Conservation (phyloP, 352 stramenopile genomes). For the Globisporangium solare region DNA sequence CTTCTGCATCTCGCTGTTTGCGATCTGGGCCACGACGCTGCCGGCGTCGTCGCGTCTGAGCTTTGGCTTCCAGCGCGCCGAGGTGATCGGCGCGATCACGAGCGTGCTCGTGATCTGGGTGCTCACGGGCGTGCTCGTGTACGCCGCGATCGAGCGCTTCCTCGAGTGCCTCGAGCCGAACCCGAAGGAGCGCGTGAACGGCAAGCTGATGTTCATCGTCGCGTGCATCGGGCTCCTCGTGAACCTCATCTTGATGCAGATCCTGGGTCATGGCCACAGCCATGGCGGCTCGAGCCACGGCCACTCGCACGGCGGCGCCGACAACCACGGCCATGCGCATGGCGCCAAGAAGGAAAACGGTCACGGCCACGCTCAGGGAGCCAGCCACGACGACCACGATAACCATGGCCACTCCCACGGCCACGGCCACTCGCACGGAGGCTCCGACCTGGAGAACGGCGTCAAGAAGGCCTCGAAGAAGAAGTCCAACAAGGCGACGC, state of each 20-base stretch:
- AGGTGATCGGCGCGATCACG: slow-evolving; percentile 93
- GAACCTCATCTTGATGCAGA: slow-evolving; percentile 94
- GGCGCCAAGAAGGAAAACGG: neutral
- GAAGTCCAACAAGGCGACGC: slow-evolving; percentile 31
- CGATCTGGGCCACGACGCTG: slow-evolving; percentile 61
- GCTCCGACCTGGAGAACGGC: slow-evolving; percentile 26
- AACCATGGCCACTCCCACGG: slow-evolving; percentile 23
- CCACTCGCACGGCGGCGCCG: slow-evolving; percentile 21
- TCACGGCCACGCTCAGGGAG: slow-evolving; percentile 32
- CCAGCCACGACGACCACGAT: too few species aligned
- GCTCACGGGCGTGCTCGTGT: slow-evolving; percentile 92
- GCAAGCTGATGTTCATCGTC: slow-evolving; percentile 96
- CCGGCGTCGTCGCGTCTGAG: slow-evolving; percentile 79
- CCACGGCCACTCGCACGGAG: slow-evolving; percentile 24
- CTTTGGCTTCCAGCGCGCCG: slow-evolving; percentile 93
- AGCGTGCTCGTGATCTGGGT: slow-evolving; percentile 92
- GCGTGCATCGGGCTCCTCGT: slow-evolving; percentile 93
- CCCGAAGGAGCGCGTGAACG: slow-evolving; percentile 87
- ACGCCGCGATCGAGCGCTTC: slow-evolving; percentile 90
- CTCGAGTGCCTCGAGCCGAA: slow-evolving; percentile 71
- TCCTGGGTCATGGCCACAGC: slow-evolving; percentile 82
- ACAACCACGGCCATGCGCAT: neutral
- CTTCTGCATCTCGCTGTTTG: slow-evolving; percentile 76
- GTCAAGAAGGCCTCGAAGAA: slow-evolving; percentile 10
- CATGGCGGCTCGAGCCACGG: slow-evolving; percentile 39